phyloP scores from a whole-genome alignment of 805 yeast genomes.

The Ogataea minuta region DNA sequence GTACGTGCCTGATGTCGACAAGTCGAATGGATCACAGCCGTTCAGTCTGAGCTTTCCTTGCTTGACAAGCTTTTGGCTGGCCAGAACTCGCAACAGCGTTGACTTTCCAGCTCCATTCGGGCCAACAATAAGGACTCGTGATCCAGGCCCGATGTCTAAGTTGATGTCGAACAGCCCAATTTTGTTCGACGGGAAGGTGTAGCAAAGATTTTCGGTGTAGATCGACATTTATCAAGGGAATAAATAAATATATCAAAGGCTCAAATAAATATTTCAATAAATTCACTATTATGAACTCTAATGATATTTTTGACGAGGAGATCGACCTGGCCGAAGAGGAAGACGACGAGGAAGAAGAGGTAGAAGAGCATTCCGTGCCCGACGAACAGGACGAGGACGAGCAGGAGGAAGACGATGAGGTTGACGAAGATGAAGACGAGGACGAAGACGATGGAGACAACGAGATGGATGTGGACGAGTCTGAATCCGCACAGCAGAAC shows the following conservation, averaged over 20 bases:
- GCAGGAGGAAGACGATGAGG: slow-evolving; percentile 23
- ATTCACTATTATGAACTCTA: slow-evolving; percentile 22
- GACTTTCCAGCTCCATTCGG: slow-evolving; percentile 98
- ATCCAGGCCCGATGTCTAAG: slow-evolving; percentile 62
- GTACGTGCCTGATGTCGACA: slow-evolving; percentile 27
- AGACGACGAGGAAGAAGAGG: slow-evolving; percentile 23
- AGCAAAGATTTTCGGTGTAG: slow-evolving; percentile 61
- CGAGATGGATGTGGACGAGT: slow-evolving; percentile 20
- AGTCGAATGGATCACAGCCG: slow-evolving; percentile 79
- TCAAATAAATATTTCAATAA: too few species aligned
- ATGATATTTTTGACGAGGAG: slow-evolving; percentile 29
- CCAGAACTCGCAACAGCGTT: slow-evolving; percentile 76
- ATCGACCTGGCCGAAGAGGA: slow-evolving; percentile 25
- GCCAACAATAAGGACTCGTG: slow-evolving; percentile 79
- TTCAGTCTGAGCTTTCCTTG: slow-evolving; percentile 70
- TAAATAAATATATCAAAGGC: too few species aligned
- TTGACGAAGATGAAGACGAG: slow-evolving; percentile 25
- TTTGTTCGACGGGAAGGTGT: slow-evolving; percentile 60
- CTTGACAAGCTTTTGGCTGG: slow-evolving; percentile 86
- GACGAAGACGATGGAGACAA: slow-evolving; percentile 25
- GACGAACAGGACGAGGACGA: slow-evolving; percentile 13
- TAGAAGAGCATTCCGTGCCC: slow-evolving; percentile 21
- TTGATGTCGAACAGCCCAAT: slow-evolving; percentile 68
- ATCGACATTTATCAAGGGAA: slow-evolving; percentile 48
- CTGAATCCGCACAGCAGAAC: slow-evolving; percentile 1